Percentiles rank a stretch among this genome's conserved stretches.
These are phyloP conservation scores for Pichia norvegensis DNA, from an alignment of 1,139 yeast species.

Conservation along the genomic window DNA sequence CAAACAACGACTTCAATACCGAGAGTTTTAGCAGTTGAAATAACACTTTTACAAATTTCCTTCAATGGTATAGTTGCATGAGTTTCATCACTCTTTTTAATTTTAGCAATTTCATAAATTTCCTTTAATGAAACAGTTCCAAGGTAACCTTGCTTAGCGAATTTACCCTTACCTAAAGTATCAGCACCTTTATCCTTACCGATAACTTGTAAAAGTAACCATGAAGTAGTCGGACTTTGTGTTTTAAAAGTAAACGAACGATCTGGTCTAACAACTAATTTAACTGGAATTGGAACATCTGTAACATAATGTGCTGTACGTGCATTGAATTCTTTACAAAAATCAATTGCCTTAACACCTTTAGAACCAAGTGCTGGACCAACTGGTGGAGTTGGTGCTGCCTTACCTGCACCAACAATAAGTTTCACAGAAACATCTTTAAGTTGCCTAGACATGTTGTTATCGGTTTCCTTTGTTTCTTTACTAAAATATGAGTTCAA, in stretches of 20 bases:
- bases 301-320: slow-evolving; percentile 82
- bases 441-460: slow-evolving; percentile 22
- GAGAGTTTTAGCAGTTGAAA: slow-evolving; percentile 80
- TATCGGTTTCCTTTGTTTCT: too few species aligned
- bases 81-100: slow-evolving; percentile 79
- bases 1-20: slow-evolving; percentile 78
- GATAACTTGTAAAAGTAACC: slow-evolving; percentile 77
- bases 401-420: slow-evolving; percentile 97
- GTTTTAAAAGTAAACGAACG: slow-evolving; percentile 78
- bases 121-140: slow-evolving; percentile 83
- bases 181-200: slow-evolving; percentile 72
- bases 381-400: slow-evolving; percentile 98
- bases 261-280: slow-evolving; percentile 84
- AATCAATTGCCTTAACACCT: slow-evolving; percentile 97
- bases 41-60: slow-evolving; percentile 71
- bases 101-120: slow-evolving; percentile 88
- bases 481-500: too few species aligned
- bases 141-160: slow-evolving; percentile 38
- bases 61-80: slow-evolving; percentile 66
- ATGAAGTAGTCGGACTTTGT: slow-evolving; percentile 90
- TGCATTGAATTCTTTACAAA: slow-evolving; percentile 97
- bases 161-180: slow-evolving; percentile 25
- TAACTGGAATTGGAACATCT: slow-evolving; percentile 85
- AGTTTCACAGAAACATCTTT: slow-evolving; percentile 62
- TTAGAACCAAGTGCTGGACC: slow-evolving; percentile 99